phyloP scores from a whole-genome alignment of 2,329 filamentous ascomycete species.

The Pseudomassariella vexata region DNA sequence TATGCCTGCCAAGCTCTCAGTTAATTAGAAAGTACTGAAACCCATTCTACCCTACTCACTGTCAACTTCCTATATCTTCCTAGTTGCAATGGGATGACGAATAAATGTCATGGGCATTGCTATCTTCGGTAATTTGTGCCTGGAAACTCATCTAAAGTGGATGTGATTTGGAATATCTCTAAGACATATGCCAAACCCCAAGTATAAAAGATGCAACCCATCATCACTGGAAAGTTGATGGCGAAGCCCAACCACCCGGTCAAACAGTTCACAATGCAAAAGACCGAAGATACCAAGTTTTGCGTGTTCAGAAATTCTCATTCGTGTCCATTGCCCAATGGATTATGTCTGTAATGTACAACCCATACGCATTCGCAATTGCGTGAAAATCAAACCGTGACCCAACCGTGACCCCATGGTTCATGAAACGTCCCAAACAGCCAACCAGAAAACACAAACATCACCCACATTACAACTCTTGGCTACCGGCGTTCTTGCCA shows the following conservation, averaged over 20 bases:
- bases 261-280: background rate
- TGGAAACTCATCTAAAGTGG: too few species aligned
- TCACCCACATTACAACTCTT: conserved; percentile 72
- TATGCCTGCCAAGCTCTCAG: conserved; percentile 1
- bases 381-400: conserved; percentile 56
- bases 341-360: conserved; percentile 61
- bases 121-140: too few species aligned
- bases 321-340: conserved; percentile 63
- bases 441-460: conserved; percentile 57
- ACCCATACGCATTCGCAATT: conserved; percentile 48
- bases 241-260: too few species aligned
- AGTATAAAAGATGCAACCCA: background rate
- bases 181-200: too few species aligned
- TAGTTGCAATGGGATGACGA: too few species aligned
- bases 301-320: conserved; percentile 46
- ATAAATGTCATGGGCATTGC: too few species aligned
- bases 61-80: too few species aligned
- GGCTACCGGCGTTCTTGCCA: conserved; percentile 77
- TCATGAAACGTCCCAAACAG: conserved; percentile 66
- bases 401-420: conserved; percentile 77
- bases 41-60: too few species aligned
- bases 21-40: too few species aligned
- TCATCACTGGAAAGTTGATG: background rate
- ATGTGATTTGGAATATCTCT: too few species aligned
- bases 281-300: conserved; percentile 1